phyloP scores from a whole-genome alignment of 352 stramenopile genomes.

The Globisporangium alternatum region DNA sequence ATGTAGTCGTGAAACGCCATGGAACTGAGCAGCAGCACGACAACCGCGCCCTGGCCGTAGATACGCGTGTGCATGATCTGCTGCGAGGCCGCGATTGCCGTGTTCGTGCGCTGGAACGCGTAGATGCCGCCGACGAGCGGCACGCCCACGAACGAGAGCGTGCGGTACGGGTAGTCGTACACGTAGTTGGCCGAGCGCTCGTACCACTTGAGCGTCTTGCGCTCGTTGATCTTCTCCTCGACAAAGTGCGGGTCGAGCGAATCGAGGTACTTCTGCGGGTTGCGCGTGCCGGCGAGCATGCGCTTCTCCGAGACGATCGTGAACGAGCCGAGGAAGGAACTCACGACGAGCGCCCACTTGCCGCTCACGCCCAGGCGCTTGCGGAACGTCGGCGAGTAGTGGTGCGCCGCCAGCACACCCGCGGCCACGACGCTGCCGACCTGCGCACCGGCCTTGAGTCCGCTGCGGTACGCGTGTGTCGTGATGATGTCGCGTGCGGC shows the following conservation, averaged over 20 bases:
- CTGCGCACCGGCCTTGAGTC: conserved; percentile 44
- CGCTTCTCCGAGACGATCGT: conserved; percentile 62
- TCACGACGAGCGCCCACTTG: conserved; percentile 73
- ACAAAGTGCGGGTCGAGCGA: conserved; percentile 52
- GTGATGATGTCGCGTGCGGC: conserved; percentile 66
- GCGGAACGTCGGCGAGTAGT: conserved; percentile 68
- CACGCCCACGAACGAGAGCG: conserved; percentile 44
- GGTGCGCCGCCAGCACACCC: conserved; percentile 45
- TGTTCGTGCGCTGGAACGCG: conserved; percentile 66
- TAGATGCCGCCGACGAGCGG: conserved; percentile 76
- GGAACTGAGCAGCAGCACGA: conserved; percentile 67
- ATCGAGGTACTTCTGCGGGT: conserved; percentile 71
- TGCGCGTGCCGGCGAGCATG: conserved; percentile 57
- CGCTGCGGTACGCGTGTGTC: conserved; percentile 58
- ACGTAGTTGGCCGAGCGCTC: conserved; percentile 69
- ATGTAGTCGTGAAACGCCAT: conserved; percentile 89
- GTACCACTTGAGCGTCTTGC: conserved; percentile 46
- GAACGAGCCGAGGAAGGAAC: conserved; percentile 60
- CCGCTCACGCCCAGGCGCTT: conserved; percentile 62
- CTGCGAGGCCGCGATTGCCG: conserved; percentile 65
- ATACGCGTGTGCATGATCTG: conserved; percentile 88
- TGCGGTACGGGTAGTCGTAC: conserved; percentile 79
- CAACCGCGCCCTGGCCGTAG: conserved; percentile 70
- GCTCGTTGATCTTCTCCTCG: conserved; percentile 27
- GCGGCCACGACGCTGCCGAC: conserved; percentile 23